A percentile compares a stretch with the other conserved stretches of the same genome.
These are phyloP conservation scores for Penicillium sp. DNA, from an alignment of 2,329 filamentous ascomycete species.

Conservation along the genomic window DNA sequence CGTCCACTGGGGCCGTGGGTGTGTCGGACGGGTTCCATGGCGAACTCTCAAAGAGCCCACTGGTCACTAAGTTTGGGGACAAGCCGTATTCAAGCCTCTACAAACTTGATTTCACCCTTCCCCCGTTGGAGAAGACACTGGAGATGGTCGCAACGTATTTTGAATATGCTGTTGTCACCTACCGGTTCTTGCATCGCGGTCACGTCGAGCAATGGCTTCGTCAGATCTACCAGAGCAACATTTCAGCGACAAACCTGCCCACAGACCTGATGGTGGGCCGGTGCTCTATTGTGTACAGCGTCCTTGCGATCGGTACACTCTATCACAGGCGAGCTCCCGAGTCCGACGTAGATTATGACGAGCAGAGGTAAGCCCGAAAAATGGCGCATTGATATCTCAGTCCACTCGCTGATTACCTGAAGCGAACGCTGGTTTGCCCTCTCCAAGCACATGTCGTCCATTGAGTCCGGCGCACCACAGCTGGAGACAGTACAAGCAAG, in stretches of 20 bases:
- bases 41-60: background rate
- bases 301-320: constrained; percentile 44
- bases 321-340: constrained; percentile 35
- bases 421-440: constrained; percentile 21
- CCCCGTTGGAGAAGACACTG: constrained; percentile 31
- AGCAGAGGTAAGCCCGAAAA: too few relatives aligned
- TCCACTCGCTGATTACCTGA: too few relatives aligned
- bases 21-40: background rate
- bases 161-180: constrained; percentile 55
- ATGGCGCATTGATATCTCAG: too few relatives aligned
- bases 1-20: too few relatives aligned
- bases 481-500: constrained; percentile 54
- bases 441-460: constrained; percentile 17
- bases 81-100: constrained; percentile 39
- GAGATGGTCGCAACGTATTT: constrained; percentile 51
- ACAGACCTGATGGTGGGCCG: constrained; percentile 39
- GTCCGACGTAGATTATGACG: too few relatives aligned
- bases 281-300: constrained; percentile 42
- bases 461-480: constrained; percentile 49
- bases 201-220: constrained; percentile 46
- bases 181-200: constrained; percentile 53
- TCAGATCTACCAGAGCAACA: constrained; percentile 34
- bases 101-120: constrained; percentile 31
- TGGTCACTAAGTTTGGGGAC: constrained; percentile 38
- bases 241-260: constrained; percentile 27